Evolutionary conservation across 2,329 filamentous ascomycete species (phyloP), one percentile per base, ranked within the genome.

Genomic region (Oidium heveae): DNA sequence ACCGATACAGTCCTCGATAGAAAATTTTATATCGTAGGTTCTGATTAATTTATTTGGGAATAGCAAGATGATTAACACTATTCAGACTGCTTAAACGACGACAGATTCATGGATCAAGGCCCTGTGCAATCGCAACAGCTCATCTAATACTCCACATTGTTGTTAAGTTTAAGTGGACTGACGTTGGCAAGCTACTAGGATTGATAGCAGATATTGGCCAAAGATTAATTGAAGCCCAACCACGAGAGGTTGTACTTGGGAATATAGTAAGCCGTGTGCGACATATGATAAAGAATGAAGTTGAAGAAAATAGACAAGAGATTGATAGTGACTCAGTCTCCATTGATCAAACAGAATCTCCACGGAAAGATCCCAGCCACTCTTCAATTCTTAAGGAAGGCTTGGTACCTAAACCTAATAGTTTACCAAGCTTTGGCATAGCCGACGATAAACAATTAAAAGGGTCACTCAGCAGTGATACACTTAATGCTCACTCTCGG

Each of bases 191-290:
- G 62, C 78, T 98, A 53, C 78, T 96, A 56, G 77, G 82, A 61
- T 80, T 85, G 59, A 80, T 98, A 58, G 80, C 84, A 59, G 75
- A 80, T 57, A 80, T 89, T 24, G 91, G 91, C 55, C 76, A 79
- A 61, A 77, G 80, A 55, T 73, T 98, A 46, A 80, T 63, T 37
- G 77, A 82, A 55, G 88, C 91, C 8, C 86, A 94, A 63, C 89
- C 89, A 16, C 78, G 83, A 57, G 91, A 96, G 69, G 81, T 94
- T 61, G 86, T 87, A 5, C 86, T 95, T 47, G 89, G 87, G 54
- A 98, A 98, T 64, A 88, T 98, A 61, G 86, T 95, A 50, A 80
- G 88, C 57, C 80, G 91, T 58, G 84, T 96, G 2, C 72, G 98
- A 39, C 85, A 87, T 46, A 74, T 98, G 59, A 91, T 98, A 59